phyloP scores from a whole-genome alignment of 495 filamentous ascomycete species.

The Eremomyces bilateralis region DNA sequence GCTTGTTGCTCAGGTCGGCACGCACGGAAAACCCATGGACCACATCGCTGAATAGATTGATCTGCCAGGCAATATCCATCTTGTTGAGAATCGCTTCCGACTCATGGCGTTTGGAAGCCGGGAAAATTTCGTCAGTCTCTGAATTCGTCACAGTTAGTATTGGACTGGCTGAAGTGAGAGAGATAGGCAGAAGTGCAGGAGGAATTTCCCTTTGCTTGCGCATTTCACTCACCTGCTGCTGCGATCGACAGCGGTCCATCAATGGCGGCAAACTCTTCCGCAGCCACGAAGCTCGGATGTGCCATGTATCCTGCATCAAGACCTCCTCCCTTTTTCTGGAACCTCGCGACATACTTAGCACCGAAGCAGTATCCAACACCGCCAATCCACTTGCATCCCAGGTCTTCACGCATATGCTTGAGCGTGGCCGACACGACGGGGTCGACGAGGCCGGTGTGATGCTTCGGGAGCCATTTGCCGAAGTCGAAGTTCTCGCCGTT shows the following conservation, averaged over 20 bases:
- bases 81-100: constrained; percentile 38
- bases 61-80: constrained; percentile 48
- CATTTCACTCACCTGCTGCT: constrained; percentile 39
- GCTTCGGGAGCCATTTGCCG: constrained; percentile 29
- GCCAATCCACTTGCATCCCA: constrained; percentile 46
- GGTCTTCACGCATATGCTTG: constrained; percentile 29
- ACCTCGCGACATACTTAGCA: constrained; percentile 29
- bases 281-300: constrained; percentile 56
- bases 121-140: constrained; percentile 62
- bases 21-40: constrained; percentile 65
- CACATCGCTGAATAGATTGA: constrained; percentile 58
- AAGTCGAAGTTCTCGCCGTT: constrained; percentile 37
- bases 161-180: no score
- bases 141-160: no score
- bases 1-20: constrained; percentile 34
- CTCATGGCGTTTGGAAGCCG: constrained; percentile 44
- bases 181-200: no score
- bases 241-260: constrained; percentile 52
- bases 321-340: constrained; percentile 21
- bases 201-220: no score
- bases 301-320: constrained; percentile 49
- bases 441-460: constrained; percentile 30
- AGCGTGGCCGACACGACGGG: constrained; percentile 38
- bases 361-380: constrained; percentile 69
- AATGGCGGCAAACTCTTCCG: constrained; percentile 54